Base-by-base conservation (phyloP, 768 basidiomycete genomes). In the Lactarius tabidus region DNA sequence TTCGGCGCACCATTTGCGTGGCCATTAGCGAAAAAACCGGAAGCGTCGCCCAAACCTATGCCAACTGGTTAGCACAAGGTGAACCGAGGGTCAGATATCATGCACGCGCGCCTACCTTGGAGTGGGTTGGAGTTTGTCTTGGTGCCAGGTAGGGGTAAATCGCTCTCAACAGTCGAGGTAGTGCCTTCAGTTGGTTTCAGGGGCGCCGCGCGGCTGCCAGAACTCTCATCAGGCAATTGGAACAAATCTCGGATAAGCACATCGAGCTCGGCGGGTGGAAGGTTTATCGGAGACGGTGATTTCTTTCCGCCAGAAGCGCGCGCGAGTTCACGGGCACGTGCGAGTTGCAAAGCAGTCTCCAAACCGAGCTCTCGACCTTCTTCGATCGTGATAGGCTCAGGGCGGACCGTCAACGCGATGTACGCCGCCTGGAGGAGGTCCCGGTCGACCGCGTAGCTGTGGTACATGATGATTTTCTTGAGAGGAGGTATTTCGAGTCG, bases 361-460 rank as follows among this genome's bases (percentile, higher is more conserved):
- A 85, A 72, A 60, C 86, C 85, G n/a, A 92, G 76, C 31, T 77
- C 75, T 9, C 75, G 71, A 39, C 83, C 86, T 63, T 90, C 91
- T n/a, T 78, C 78, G 1, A 82, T 72, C 0, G 77, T 80, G 17
- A 87, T 77, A 1, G 87, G 80, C 1, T 79, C 79, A 0, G 79
- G 76, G 4, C 85, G 83, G 20, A 75, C 75, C 58, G 84, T 84
- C 0, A 90, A 75, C 0, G 76, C 72, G 23, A 79, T 77, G 61
- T 88, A 90, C 0, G 81, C 77, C 0, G 81, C 80, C 4, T 86
- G 71, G 28, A 89, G 78, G n/a, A 85, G 73, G 8, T 75, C 73
- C 20, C 74, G 72, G 64, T 85, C 82, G 60, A 90, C 80, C 0
- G 75, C 69, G 71, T 82, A 82, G 20, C 71, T 71, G 59, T 86